Conservation (phyloP, 1,284 basidiomycete genomes). For the Ganoderma multipileum region DNA sequence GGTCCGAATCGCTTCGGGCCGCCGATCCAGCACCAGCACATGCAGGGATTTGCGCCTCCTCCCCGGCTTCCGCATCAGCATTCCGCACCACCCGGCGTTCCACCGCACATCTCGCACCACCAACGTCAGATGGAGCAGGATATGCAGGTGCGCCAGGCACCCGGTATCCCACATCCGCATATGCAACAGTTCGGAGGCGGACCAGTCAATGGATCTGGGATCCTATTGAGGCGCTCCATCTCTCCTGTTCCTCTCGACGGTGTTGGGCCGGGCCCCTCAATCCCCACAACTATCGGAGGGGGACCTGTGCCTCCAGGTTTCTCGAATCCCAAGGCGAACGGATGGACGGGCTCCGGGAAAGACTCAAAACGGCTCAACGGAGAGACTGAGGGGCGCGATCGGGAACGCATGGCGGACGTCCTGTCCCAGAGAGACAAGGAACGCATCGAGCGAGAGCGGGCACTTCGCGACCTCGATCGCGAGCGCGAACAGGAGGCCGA, state of each 20-base stretch:
- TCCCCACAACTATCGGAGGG: constrained; percentile 26
- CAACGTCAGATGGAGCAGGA: constrained; percentile 40
- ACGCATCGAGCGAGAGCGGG: constrained; percentile 36
- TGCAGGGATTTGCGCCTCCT: constrained; percentile 26
- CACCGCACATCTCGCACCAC: constrained; percentile 31
- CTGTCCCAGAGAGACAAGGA: constrained; percentile 41
- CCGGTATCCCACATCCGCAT: constrained; percentile 27
- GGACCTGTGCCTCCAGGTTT: constrained; percentile 30
- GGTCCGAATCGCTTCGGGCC: constrained; percentile 32
- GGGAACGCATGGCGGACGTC: constrained; percentile 37
- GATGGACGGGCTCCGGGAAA: constrained; percentile 31
- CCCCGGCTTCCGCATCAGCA: constrained; percentile 39
- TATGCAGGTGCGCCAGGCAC: constrained; percentile 31
- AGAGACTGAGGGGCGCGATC: constrained; percentile 36
- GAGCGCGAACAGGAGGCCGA: constrained; percentile 36
- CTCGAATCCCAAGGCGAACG: constrained; percentile 32
- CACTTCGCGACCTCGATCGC: constrained; percentile 23
- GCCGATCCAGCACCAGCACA: constrained; percentile 28
- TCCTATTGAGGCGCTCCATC: constrained; percentile 39
- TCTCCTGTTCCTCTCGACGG: constrained; percentile 38
- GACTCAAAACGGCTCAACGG: constrained; percentile 36
- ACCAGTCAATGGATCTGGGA: constrained; percentile 22
- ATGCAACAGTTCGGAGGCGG: constrained; percentile 32
- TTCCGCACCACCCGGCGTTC: constrained; percentile 33
- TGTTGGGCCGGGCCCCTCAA: constrained; percentile 22